These are phyloP conservation scores for Colletotrichum eleusines DNA, from an alignment of 2,329 filamentous ascomycete genomes.

Conservation along the genomic window DNA sequence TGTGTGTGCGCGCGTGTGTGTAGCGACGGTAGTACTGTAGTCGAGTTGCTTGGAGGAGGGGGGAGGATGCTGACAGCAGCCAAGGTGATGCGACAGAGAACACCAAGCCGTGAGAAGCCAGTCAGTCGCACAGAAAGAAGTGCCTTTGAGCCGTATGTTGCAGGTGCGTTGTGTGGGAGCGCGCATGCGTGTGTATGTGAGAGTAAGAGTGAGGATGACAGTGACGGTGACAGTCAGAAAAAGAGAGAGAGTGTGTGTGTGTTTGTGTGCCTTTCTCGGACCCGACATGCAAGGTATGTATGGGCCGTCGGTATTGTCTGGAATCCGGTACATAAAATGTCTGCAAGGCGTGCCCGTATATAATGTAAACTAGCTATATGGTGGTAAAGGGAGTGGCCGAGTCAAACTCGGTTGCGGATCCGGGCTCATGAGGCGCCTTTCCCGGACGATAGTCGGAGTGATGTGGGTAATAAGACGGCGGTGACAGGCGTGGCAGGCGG, in stretches of 20 bases:
- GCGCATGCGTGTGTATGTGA: neutral
- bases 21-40: neutral
- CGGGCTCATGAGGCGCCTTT: slow-evolving; percentile 5
- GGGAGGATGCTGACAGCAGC: slow-evolving; percentile 2
- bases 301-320: neutral
- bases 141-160: slow-evolving; percentile 2
- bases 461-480: slow-evolving; percentile 15
- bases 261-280: neutral
- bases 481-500: slow-evolving; percentile 9
- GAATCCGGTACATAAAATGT: neutral
- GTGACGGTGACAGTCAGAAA: too few relatives aligned
- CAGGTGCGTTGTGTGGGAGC: neutral
- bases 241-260: neutral
- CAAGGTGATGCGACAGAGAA: slow-evolving; percentile 9
- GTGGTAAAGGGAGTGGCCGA: slow-evolving; percentile 8
- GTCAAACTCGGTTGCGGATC: neutral
- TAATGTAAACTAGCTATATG: too few relatives aligned
- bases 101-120: slow-evolving; percentile 12
- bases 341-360: neutral
- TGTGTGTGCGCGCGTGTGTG: neutral
- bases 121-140: neutral
- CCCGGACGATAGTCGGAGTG: slow-evolving; percentile 2
- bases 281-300: neutral
- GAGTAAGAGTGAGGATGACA: neutral
- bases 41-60: slow-evolving; percentile 14